phyloP scores from a whole-genome alignment of 305 asterid species.

The Plantago lanceolata region DNA sequence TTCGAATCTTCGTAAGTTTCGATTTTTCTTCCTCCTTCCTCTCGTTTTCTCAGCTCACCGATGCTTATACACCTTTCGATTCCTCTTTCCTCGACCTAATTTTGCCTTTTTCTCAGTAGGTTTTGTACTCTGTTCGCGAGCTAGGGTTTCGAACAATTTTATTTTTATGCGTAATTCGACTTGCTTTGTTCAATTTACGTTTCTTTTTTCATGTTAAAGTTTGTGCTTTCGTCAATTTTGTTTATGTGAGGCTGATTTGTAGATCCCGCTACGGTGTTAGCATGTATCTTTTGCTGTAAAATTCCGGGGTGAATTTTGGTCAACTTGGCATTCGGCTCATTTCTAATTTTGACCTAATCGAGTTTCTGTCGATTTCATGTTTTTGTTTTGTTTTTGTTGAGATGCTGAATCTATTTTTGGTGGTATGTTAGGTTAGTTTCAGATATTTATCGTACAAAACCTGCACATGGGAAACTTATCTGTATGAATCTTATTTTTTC shows the following conservation, averaged over 20 bases:
- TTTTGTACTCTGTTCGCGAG: slow-evolving; percentile 4
- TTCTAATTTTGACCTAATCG: neutral
- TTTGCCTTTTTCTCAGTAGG: slow-evolving; percentile 1
- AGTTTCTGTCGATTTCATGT: neutral
- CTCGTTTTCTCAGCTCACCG: slow-evolving; percentile 2
- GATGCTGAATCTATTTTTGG: neutral
- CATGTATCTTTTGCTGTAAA: neutral
- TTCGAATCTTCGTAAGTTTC: slow-evolving; percentile 32
- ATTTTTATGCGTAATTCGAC: slow-evolving; percentile 8
- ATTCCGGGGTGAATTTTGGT: neutral
- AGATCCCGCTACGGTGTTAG: slow-evolving; percentile 17
- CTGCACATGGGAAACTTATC: neutral
- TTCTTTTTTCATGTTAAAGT: neutral
- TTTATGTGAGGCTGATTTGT: neutral
- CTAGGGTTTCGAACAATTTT: slow-evolving; percentile 30
- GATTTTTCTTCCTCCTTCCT: neutral
- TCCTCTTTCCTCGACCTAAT: neutral
- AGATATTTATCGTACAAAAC: neutral
- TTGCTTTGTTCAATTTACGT: slow-evolving; percentile 5
- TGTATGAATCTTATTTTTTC: slow-evolving; percentile 7
- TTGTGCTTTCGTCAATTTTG: slow-evolving; percentile 8
- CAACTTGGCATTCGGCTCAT: neutral
- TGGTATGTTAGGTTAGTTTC: neutral
- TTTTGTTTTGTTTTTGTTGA: neutral
- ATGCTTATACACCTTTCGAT: slow-evolving; percentile 13